These are phyloP conservation scores for Hagleromyces aurorensis DNA, from an alignment of 805 yeast species.

Conservation along the genomic window DNA sequence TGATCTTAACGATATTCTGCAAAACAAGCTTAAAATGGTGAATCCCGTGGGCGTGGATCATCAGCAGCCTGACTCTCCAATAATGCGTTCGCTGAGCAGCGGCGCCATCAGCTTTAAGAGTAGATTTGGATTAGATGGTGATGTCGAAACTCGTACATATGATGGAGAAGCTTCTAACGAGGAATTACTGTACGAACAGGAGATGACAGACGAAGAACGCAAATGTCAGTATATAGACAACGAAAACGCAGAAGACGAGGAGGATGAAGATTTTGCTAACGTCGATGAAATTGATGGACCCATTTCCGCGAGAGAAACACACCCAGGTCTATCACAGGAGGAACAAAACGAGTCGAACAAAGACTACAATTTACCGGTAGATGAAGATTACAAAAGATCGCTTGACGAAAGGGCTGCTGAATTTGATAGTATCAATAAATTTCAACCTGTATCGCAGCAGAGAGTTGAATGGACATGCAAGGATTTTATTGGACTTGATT, in stretches of 20 bases:
- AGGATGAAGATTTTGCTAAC: slow-evolving; percentile 27
- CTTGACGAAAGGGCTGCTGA: slow-evolving; percentile 33
- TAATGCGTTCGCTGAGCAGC: too few relatives aligned
- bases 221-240: slow-evolving; percentile 9
- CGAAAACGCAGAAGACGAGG: slow-evolving; percentile 22
- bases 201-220: slow-evolving; percentile 5
- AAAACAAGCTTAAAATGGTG: slow-evolving; percentile 18
- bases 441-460: slow-evolving; percentile 33
- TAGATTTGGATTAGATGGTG: slow-evolving; percentile 15
- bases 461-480: slow-evolving; percentile 37
- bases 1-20: slow-evolving; percentile 21
- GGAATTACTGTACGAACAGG: not conserved
- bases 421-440: slow-evolving; percentile 9
- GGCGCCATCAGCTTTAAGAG: slow-evolving; percentile 28
- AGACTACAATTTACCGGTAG: slow-evolving; percentile 32
- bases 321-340: slow-evolving; percentile 5
- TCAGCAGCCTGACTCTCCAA: too few relatives aligned
- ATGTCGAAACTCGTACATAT: slow-evolving; percentile 7
- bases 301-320: slow-evolving; percentile 19
- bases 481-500: slow-evolving; percentile 31
- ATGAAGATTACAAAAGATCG: slow-evolving; percentile 29
- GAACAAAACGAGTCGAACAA: slow-evolving; percentile 4
- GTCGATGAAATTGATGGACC: slow-evolving; percentile 34
- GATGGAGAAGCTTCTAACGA: slow-evolving; percentile 5
- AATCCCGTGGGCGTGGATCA: slow-evolving; percentile 30